Conservation (phyloP, 2,329 filamentous ascomycete genomes). For the Sporothrix schenckii region DNA sequence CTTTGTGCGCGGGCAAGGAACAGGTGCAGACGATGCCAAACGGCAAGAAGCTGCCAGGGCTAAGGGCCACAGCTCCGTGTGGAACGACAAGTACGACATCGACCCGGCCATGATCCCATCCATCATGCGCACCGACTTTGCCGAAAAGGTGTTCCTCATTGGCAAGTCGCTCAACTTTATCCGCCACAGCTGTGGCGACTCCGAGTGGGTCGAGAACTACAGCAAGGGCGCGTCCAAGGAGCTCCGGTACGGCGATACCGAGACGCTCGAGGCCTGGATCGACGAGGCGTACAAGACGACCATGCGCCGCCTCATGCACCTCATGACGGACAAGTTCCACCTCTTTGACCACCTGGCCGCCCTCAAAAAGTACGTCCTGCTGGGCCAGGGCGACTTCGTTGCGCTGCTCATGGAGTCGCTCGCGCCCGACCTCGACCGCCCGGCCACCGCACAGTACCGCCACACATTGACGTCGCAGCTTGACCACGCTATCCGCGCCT, state of each 20-base stretch:
- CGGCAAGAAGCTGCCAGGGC: constrained; percentile 48
- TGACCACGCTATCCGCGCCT: constrained; percentile 94
- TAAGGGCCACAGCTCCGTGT: constrained; percentile 80
- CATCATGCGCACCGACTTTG: constrained; percentile 91
- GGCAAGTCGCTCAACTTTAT: constrained; percentile 99
- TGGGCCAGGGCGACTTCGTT: constrained; percentile 97
- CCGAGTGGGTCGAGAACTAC: constrained; percentile 93
- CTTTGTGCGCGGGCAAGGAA: constrained; percentile 84
- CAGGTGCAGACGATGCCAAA: constrained; percentile 51
- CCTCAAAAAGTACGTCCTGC: constrained; percentile 89
- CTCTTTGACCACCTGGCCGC: constrained; percentile 90
- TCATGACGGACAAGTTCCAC: constrained; percentile 95
- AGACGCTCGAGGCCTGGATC: constrained; percentile 87
- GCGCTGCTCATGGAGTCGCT: constrained; percentile 96
- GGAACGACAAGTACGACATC: constrained; percentile 96
- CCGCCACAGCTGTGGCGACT: constrained; percentile 90
- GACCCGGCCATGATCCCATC: constrained; percentile 84
- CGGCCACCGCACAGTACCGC: constrained; percentile 94
- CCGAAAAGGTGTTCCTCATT: constrained; percentile 94
- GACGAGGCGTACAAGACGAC: constrained; percentile 97
- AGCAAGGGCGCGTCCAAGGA: constrained; percentile 92
- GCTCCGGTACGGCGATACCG: constrained; percentile 88
- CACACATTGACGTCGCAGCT: constrained; percentile 97
- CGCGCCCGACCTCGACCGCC: constrained; percentile 86
- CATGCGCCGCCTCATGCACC: constrained; percentile 88